Evolutionary conservation across 2,329 filamentous ascomycete genomes (phyloP), one percentile per base, ranked within the genome.

Genomic region (Colletotrichum endophyticum): DNA sequence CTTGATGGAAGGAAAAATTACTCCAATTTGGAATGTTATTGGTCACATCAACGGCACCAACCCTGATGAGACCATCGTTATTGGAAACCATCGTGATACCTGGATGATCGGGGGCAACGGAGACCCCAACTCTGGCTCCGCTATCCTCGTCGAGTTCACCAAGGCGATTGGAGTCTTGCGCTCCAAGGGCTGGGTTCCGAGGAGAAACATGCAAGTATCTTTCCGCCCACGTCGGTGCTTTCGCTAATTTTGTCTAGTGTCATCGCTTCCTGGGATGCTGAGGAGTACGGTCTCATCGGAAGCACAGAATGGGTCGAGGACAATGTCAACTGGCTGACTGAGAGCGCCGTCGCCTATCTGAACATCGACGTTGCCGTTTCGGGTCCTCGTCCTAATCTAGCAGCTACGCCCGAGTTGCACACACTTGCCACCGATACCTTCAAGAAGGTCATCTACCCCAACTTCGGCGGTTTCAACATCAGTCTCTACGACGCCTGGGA

Each of bases 291-390:
- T 0, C 86, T 97, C 1, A 84, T 98, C 9, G 95, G 95, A 2
- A 95, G 93, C 5, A 96, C 95, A 0, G 95, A 98, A 81, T 98
- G 95, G 94, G 94, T 98, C 0, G 95, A 98, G 81, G 95, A 98
- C 75, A 93, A 95, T 76, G 84, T 95, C 2, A 92, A 94, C 1
- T 97, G 95, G 95, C 89, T 98, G 2, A 91, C 89, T 0, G 89
- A 91, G 19, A 91, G 92, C 0, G 92, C 94, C 9, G 90, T 98
- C 67, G 91, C 94, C 0, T 98, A 98, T 79, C 86, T 98, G 70
- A 98, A 98, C 80, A 92, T 97, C 32, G 95, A 97, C 81, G 92
- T 95, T 8, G 95, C 91, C 5, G 82, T 86, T 2, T 83, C 85
- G 3, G 95, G 95, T 0, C 89, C 90, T 0, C 78, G 87, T 9